Percentiles rank a stretch among this genome's conserved stretches.
Evolutionary conservation across 306 rosid species (phyloP).

Genomic region (Sicyos edulis): DNA sequence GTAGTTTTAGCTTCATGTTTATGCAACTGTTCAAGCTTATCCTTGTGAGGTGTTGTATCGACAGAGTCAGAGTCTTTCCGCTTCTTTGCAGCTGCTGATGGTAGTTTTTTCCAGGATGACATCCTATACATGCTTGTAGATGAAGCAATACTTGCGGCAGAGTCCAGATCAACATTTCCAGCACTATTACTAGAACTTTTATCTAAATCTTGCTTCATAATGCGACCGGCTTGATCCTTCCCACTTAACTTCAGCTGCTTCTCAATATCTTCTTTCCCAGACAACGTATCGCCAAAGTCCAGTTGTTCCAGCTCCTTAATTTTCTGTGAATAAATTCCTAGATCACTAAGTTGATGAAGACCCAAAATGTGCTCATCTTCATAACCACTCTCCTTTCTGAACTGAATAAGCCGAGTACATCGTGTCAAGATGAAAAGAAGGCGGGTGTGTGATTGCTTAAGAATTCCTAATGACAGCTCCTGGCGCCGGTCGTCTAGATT

Average conservation of each 20-base stretch:
- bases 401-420: conserved; percentile 91
- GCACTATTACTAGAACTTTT: conserved; percentile 28
- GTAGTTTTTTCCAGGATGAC: conserved; percentile 95
- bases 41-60: conserved; percentile 34
- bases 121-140: conserved; percentile 63
- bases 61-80: conserved; percentile 36
- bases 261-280: conserved; percentile 36
- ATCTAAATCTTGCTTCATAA: conserved; percentile 28
- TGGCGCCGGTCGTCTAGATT: conserved; percentile 85
- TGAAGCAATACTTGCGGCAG: conserved; percentile 50
- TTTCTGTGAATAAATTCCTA: conserved; percentile 78
- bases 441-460: conserved; percentile 88
- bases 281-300: conserved; percentile 27
- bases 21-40: conserved; percentile 32
- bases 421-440: conserved; percentile 82
- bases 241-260: conserved; percentile 36
- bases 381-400: conserved; percentile 77
- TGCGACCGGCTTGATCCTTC: conserved; percentile 37
- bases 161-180: conserved; percentile 36
- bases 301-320: conserved; percentile 35
- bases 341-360: conserved; percentile 89
- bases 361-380: conserved; percentile 82
- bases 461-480: conserved; percentile 69
- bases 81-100: conserved; percentile 59
- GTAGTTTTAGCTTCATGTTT: conserved; percentile 39